Evolutionary conservation across 2,329 filamentous ascomycete species (phyloP), one percentile per base, ranked within the genome.

Genomic region (Fusarium incarnatum): DNA sequence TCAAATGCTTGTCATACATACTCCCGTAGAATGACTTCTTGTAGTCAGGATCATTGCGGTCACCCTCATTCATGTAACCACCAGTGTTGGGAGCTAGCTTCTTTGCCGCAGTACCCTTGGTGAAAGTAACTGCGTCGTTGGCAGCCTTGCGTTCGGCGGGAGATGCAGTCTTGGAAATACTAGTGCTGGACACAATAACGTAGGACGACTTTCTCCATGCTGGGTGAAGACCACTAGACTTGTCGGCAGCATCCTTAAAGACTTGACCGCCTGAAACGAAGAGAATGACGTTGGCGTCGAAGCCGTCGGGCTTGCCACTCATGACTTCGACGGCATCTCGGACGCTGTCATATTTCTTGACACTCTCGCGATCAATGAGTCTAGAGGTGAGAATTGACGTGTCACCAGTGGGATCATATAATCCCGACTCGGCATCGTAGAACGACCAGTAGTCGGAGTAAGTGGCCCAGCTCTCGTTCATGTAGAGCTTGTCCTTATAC

Each of bases 401-500:
- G 2, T 63, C 22, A 2, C 67, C 67, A 0, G 49, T 59, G 0
- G 67, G 53, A 5, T 70, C 32, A 2, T 70, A 63, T 1, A 70
- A 6, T 0, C 67, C 67, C 6, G 67, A 70, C 10, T 70, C 67
- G 0, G 62, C 37, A 1, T 60, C 18, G 4, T 70, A 70, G 13
- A 70, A 70, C 0, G 67, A 70, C 67, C 67, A 70, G 27, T 70
- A 70, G 20, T 70, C 62, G 0, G 67, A 13, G 11, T 70, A 70
- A 2, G 57, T 70, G 0, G 49, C 25, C 67, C 67, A 70, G 18
- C 18, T 70, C 30, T 70, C 67, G 18, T 67, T 49, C 6, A 70
- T 67, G 5, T 20, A 67, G 4, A 70, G 67, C 37, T 67, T 70
- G 1, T 54, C 57, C 16, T 70, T 27, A 25, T 47, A 70, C 27